Base-by-base conservation (phyloP, 2,329 filamentous ascomycete species). In the Plenodomus biglobosus region DNA sequence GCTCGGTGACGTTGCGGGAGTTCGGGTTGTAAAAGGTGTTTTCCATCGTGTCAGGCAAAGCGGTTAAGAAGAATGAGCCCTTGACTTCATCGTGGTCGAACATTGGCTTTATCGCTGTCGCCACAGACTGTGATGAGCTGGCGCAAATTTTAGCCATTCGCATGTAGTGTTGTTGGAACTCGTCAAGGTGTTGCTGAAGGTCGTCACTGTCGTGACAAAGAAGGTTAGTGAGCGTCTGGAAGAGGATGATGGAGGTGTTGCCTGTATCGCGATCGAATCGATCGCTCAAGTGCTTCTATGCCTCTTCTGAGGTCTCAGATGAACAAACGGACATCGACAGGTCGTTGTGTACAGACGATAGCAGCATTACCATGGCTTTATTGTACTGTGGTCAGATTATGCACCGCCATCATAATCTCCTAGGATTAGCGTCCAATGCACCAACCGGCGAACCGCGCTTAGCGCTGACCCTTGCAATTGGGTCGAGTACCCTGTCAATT, bases 41-140 rank as follows among this genome's bases (percentile, higher is more conserved):
- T 19, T 50, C 47, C 37, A 53, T n/a, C n/a, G n/a, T n/a, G n/a
- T n/a, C n/a, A n/a, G n/a, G n/a, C n/a, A n/a, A n/a, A n/a, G n/a
- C n/a, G n/a, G n/a, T n/a, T n/a, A n/a, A n/a, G n/a, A 54, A 41
- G 38, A 54, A 54, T 40, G 27, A 50, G n/a, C 47, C 47, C 35
- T 54, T 54, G 18, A 51, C 44, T 18, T 54, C 34, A 38, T 54
- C 41, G 3, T 19, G 42, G 15, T 45, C 36, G 35, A 54, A 54
- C 18, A 54, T 46, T 3, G 24, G 16, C 16, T 30, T 49, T 32
- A 50, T 50, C 2, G 50, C 42, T 19, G 18, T 47, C 15, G 50
- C 43, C 5, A 24, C 10, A 35, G 36, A 27, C 21, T 48, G 37
- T 4, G 36, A 35, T 7, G 36, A 48, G 2, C 36, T 11, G 13